These are phyloP conservation scores for Sporothrix euskadiensis DNA, from an alignment of 2,329 filamentous ascomycete species.

Conservation along the genomic window DNA sequence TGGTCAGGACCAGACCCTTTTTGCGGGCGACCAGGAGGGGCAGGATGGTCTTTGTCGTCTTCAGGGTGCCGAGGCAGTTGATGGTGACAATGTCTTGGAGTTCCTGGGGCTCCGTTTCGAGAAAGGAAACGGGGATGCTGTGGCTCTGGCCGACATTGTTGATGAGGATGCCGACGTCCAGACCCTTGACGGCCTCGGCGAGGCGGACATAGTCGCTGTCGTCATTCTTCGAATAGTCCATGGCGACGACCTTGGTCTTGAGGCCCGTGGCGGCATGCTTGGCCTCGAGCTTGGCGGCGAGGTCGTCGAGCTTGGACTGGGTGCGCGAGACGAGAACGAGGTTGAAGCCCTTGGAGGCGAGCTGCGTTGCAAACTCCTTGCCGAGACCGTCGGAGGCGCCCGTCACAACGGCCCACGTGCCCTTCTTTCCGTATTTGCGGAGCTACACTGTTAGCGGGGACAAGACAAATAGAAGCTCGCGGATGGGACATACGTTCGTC, in stretches of 20 bases:
- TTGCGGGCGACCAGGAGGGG: conserved; percentile 83
- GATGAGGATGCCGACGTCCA: conserved; percentile 84
- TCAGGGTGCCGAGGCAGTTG: conserved; percentile 89
- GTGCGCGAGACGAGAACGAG: conserved; percentile 93
- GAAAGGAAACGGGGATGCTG: conserved; percentile 86
- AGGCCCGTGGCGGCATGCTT: conserved; percentile 64
- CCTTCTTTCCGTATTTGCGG: conserved; percentile 83
- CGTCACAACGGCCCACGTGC: conserved; percentile 91
- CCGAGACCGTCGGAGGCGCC: conserved; percentile 95
- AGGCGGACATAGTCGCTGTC: conserved; percentile 78
- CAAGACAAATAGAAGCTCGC: background rate
- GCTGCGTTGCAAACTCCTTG: conserved; percentile 90
- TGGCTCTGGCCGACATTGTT: conserved; percentile 98
- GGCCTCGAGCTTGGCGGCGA: conserved; percentile 72
- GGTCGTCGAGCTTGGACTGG: conserved; percentile 79
- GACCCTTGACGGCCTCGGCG: conserved; percentile 64
- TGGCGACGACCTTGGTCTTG: conserved; percentile 75
- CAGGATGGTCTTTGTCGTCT: conserved; percentile 80
- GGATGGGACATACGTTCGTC: conserved; percentile 54
- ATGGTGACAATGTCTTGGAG: conserved; percentile 89
- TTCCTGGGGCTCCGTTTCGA: conserved; percentile 75
- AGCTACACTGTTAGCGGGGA: conserved; percentile 57
- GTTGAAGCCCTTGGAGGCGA: conserved; percentile 91
- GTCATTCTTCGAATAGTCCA: conserved; percentile 85
- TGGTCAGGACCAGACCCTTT: conserved; percentile 87